Conservation (phyloP, 345 rosid genomes). For the Ailanthus altissimus region DNA sequence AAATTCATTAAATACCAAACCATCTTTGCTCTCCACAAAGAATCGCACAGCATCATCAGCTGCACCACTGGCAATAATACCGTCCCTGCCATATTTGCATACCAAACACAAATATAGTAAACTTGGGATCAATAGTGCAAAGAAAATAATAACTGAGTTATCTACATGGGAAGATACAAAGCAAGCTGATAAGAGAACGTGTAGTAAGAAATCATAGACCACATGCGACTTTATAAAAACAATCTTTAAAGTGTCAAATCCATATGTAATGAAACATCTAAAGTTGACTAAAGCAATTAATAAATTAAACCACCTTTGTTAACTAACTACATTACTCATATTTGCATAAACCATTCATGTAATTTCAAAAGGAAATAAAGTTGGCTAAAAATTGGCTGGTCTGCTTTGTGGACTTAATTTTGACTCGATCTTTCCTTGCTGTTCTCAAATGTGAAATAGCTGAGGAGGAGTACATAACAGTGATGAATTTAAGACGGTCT, state of each 20-base stretch:
- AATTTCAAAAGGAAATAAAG: neutral
- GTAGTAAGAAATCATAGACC: neutral
- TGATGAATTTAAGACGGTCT: neutral
- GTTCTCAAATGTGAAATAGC: neutral
- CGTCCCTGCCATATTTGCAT: conserved; percentile 55
- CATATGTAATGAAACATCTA: neutral
- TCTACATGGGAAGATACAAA: neutral
- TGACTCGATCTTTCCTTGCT: neutral
- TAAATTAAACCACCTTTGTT: neutral
- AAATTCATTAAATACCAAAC: conserved; percentile 40
- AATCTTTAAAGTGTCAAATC: neutral
- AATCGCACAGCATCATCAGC: conserved; percentile 84
- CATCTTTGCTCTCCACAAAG: conserved; percentile 71
- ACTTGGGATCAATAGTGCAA: conserved; percentile 12
- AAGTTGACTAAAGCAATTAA: neutral
- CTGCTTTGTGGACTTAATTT: neutral
- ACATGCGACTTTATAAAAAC: neutral
- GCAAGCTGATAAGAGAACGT: neutral
- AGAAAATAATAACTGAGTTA: neutral
- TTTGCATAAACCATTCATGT: neutral
- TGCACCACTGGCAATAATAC: conserved; percentile 85
- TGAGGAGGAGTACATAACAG: neutral
- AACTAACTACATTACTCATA: neutral
- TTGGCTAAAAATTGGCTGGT: neutral
- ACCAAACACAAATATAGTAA: neutral